These are phyloP conservation scores for Penicillium corylophilum DNA, from an alignment of 2,329 filamentous ascomycete species.

Conservation along the genomic window DNA sequence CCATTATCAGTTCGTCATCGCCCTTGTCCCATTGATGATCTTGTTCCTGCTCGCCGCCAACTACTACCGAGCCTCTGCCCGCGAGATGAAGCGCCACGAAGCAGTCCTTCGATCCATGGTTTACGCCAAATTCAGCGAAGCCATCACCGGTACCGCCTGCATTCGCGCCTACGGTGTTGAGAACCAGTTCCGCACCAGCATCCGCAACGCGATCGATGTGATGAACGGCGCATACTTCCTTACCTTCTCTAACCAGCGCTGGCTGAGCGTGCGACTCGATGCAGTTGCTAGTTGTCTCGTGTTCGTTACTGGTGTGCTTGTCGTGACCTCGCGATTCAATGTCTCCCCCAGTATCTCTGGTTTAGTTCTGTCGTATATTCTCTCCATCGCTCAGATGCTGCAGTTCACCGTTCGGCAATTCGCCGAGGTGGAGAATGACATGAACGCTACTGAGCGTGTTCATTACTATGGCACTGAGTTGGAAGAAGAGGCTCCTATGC, in stretches of 20 bases:
- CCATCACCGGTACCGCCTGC: constrained; percentile 70
- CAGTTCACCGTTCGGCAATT: constrained; percentile 93
- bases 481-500: constrained; percentile 83
- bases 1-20: constrained; percentile 60
- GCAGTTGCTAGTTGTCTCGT: constrained; percentile 80
- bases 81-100: constrained; percentile 93
- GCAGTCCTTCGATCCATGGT: constrained; percentile 82
- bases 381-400: constrained; percentile 91
- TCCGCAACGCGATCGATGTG: constrained; percentile 74
- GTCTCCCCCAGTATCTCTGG: constrained; percentile 83
- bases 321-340: constrained; percentile 85
- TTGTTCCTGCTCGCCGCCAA: constrained; percentile 78
- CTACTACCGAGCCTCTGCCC: constrained; percentile 87
- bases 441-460: constrained; percentile 93
- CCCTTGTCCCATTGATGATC: constrained; percentile 66
- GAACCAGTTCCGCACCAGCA: constrained; percentile 67
- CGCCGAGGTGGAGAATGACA: constrained; percentile 94
- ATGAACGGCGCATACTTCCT: constrained; percentile 96
- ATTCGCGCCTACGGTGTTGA: constrained; percentile 88
- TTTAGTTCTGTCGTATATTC: constrained; percentile 87
- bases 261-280: constrained; percentile 84
- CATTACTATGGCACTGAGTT: constrained; percentile 85
- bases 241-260: constrained; percentile 93
- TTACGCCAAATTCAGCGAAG: constrained; percentile 89
- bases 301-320: constrained; percentile 83